phyloP scores from a whole-genome alignment of 75 land plant genomes.

The Cunninghamia lanceolata region DNA sequence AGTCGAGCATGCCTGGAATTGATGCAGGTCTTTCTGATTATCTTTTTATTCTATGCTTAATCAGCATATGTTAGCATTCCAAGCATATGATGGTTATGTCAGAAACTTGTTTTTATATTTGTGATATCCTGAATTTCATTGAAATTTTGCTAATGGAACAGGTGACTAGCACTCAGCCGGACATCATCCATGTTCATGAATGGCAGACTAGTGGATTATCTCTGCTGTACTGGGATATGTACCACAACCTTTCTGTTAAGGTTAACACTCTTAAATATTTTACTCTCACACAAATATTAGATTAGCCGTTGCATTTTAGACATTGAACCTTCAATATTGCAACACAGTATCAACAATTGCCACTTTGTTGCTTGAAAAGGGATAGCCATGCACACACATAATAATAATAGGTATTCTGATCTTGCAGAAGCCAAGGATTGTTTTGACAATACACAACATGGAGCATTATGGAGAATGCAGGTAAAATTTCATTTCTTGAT shows the following conservation, averaged over 20 bases:
- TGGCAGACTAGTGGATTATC: slow-evolving; percentile 67
- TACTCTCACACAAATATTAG: neutral
- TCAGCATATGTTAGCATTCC: neutral
- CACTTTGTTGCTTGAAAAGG: neutral
- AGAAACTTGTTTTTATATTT: neutral
- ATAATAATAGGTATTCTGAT: neutral
- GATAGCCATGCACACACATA: neutral
- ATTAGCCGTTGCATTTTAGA: neutral
- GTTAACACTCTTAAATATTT: slow-evolving; percentile 19
- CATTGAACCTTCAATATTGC: neutral
- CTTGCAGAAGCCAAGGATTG: slow-evolving; percentile 57
- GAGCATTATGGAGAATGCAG: slow-evolving; percentile 81
- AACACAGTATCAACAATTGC: neutral
- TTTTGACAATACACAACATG: slow-evolving; percentile 77
- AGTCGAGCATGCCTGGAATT: slow-evolving; percentile 77
- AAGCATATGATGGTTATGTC: neutral
- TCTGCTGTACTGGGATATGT: slow-evolving; percentile 78
- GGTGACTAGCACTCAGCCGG: slow-evolving; percentile 54
- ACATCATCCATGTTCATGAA: slow-evolving; percentile 70
- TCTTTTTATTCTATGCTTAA: neutral
- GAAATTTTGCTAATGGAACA: slow-evolving; percentile 4
- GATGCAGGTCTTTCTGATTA: slow-evolving; percentile 56
- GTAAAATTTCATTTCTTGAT: slow-evolving; percentile 22
- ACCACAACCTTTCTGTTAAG: slow-evolving; percentile 63
- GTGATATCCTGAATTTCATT: neutral